Base-by-base conservation (phyloP, 805 yeast species). In the Spathaspora sp. region DNA sequence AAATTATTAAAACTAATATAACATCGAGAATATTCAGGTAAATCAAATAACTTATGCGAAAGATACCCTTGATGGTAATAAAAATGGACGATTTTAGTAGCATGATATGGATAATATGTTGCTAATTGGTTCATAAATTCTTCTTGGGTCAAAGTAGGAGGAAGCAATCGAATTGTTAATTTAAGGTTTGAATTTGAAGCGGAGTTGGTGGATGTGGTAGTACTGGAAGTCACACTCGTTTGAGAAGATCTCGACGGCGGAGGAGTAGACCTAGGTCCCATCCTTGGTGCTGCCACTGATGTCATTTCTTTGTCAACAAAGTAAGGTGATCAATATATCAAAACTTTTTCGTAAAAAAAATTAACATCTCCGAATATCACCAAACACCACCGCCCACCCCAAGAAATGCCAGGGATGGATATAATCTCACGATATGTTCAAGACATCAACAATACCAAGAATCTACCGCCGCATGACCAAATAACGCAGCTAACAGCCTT, bases 31-130 rank as follows among this genome's bases (percentile, higher is more conserved):
- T 63, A 65, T 1, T 60, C 59, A 0, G 79, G 77, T 12, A 58
- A 54, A 42, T 74, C 75, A 52, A 68, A 77, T 0, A 76, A 75
- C 17, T 66, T 67, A 54, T 60, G 60, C 44, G 79, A 64, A 49
- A 69, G 69, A 16, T 61, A 57, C 2, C 84, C 84, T 49, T 61
- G 52, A 2, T 74, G 71, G 60, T 74, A 79, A 57, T 77, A 76
- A 29, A 39, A 54, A 46, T 16, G 1, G 53, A 45, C 16, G 76
- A 56, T 17, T 58, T 54, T 35, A 2, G 51, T 18, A 6, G 50
- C 47, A 26, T 54, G 55, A 26, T 42, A 48, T 19, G 52, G 52
- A 29, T 52, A 44, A 42, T 51, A 49, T 9, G 42, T 45, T 3
- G 53, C 48, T 20, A 55, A 44, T 44, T 55, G 58, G 17, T 44